Evolutionary conservation across 305 asterid species (phyloP), one percentile per base, ranked within the genome.

Genomic region (Solanum hybrid): DNA sequence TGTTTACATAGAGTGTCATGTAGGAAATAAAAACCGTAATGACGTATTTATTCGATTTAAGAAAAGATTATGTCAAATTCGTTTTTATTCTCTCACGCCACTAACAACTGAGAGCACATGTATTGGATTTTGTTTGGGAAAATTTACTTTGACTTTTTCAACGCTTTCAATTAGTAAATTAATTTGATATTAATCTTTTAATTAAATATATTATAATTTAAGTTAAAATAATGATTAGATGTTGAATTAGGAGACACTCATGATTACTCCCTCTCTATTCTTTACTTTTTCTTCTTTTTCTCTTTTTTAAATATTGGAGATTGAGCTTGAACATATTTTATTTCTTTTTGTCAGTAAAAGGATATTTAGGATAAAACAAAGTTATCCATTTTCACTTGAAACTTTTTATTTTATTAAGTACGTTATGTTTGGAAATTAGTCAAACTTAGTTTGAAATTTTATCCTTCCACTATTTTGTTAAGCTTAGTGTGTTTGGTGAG

Each of bases 121-220:
- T 39, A 79, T 82, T 91, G 94, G 93, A 93, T 92, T 91, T 69
- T 91, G 91, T 90, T 75, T 89, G 82, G 92, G 33, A 20, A 92
- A 92, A 88, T 84, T 90, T 79, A 83, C 88, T 90, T 91, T 92
- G 92, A 92, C 94, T 87, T 94, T 92, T 89, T 92, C 90, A 88
- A 89, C 92, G 76, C 84, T 57, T 85, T 35, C 69, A 42, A 42
- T 74, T 87, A 40, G 67, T 87, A 28, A 57, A 67, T 37, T 34
- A 86, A 86, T 61, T 35, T 86, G n/a, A 36, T 69, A 35, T 69
- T 36, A 75, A 87, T 28, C 4, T 71, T 40, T 11, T 37, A 10
- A 29, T 71, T 37, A 87, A 74, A 74, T 74, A 87, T 11, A 31
- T 51, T 85, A 85, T 57, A 51, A 85, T 85, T 85, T 85, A 20